phyloP scores from a whole-genome alignment of 164 flowering plant genomes.

The Dillenia suffruticosa region DNA sequence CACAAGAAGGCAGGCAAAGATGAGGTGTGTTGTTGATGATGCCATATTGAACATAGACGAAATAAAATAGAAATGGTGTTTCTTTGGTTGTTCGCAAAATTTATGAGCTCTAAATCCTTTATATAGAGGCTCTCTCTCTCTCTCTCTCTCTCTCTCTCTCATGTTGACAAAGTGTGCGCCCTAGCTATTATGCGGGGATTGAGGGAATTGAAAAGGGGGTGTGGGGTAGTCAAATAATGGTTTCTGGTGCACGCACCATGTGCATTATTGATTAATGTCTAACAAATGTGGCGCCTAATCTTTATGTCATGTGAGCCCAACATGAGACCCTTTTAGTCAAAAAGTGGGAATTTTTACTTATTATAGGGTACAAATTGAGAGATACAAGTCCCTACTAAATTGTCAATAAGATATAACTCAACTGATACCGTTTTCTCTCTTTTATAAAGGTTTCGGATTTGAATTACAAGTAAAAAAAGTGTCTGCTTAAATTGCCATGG shows the following conservation, averaged over 20 bases:
- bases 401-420: no score
- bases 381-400: background rate
- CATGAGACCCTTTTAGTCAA: background rate
- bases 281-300: background rate
- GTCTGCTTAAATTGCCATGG: no score
- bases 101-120: conserved; percentile 3
- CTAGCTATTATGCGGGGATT: conserved; percentile 37
- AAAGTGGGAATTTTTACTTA: background rate
- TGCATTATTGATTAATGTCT: conserved; percentile 1
- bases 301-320: background rate
- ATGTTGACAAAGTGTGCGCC: conserved; percentile 4
- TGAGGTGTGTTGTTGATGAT: conserved; percentile 12
- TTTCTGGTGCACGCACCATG: conserved; percentile 27
- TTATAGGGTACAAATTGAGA: background rate
- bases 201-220: conserved; percentile 17
- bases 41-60: conserved; percentile 16
- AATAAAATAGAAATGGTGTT: background rate
- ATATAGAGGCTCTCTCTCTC: background rate
- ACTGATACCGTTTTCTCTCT: no score
- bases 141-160: background rate
- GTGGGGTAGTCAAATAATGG: conserved; percentile 22
- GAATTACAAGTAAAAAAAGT: no score
- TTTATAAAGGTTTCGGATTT: no score
- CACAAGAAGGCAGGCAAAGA: conserved; percentile 17
- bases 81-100: background rate